Base-by-base conservation (phyloP, 2,329 filamentous ascomycete genomes). In the Lasiodiplodia sp. region DNA sequence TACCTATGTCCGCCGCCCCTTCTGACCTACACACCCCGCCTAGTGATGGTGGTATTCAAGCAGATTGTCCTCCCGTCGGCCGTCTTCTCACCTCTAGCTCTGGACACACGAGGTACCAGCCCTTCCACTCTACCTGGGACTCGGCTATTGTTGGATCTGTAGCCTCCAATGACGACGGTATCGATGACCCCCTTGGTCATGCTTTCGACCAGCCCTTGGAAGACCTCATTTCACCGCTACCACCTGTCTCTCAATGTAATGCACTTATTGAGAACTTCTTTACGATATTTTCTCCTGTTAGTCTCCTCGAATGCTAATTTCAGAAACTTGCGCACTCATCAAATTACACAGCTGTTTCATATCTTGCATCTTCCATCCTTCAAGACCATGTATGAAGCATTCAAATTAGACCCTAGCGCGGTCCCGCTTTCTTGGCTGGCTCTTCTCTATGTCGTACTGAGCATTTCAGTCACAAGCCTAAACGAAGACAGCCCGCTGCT, bases 191-290 rank as follows among this genome's bases (percentile, higher is more conserved):
- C 37, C 34, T 56, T 16, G 53, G 53, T 16, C 10, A 18, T 4
- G 53, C 53, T 18, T 56, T 56, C 25, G 4, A n/a, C 7, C 31
- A 2, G 2, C 31, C 53, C 16, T 2, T 55, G 12, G 52, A 55
- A 6, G 52, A 55, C 16, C 52, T 55, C 8, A 25, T 55, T 6
- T 16, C 28, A 5, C 23, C 25, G 7, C 28, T 55, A 8, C 52
- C 52, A 16, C 52, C 52, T 16, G 6, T 18, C 23, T 55, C 52
- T 25, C 28, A 57, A n/a, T 66, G 64, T 21, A 31, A 44, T 37
- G 23, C 31, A n/a, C 34, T 66, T 14, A 21, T 38, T 18, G 64
- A 66, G 14, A 49, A 37, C 7, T 66, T 66, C 64, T 66, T 66
- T 14, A 40, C 38, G 4, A 14, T 66, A 5, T 66, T 66, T 23